Evolutionary conservation across 2,329 filamentous ascomycete species (phyloP).

Genomic region (Fusarium piperis): DNA sequence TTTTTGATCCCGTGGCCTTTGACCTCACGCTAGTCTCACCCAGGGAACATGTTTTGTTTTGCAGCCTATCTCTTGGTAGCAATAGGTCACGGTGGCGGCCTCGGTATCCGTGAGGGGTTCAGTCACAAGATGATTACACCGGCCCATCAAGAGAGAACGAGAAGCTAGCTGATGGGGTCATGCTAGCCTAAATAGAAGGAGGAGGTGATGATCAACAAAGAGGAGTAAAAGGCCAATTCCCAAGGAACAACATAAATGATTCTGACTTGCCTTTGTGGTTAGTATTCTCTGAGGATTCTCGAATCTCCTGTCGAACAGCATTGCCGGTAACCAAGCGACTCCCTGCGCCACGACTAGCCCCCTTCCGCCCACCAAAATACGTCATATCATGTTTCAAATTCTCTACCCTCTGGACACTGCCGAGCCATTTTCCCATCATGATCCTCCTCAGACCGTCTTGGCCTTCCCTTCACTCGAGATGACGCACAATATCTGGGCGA

Average conservation of each 20-base stretch:
- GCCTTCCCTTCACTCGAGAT: conserved; percentile 1
- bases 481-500: conserved; percentile 42
- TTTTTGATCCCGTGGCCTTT: not conserved
- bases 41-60: not conserved
- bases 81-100: not conserved
- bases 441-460: not conserved
- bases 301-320: not conserved
- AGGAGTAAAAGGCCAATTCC: not conserved
- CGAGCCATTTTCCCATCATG: not conserved
- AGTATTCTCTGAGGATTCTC: not conserved
- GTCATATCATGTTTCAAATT: not conserved
- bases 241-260: not conserved
- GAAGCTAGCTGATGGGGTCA: not conserved
- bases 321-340: not conserved
- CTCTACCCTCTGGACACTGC: not conserved
- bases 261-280: not conserved
- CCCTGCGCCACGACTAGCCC: not conserved
- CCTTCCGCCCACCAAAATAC: not conserved
- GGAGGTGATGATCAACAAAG: not conserved
- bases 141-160: not conserved
- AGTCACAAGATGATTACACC: not conserved
- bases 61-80: not conserved
- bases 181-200: not conserved
- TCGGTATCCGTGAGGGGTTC: not conserved
- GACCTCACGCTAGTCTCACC: not conserved